Evolutionary conservation across 2,329 filamentous ascomycete genomes (phyloP), one percentile per base, ranked within the genome.

Genomic region (Onygena corvina): DNA sequence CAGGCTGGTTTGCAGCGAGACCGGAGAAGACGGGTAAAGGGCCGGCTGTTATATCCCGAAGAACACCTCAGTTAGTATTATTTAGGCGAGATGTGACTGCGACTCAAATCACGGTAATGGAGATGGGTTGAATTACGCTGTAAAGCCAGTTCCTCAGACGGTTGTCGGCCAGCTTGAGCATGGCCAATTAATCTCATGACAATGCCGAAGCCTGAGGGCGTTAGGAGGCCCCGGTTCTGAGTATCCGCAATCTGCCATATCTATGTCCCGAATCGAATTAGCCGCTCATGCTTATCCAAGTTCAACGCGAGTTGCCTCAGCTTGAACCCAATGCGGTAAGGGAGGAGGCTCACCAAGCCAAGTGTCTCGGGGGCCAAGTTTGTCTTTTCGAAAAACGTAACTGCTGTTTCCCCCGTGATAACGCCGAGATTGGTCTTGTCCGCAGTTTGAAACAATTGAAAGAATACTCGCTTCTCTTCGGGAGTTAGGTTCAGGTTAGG

Each of bases 221-320:
- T 95, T 57, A 98, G 74, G 58, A 96, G 84, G 47, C 92, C 92
- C 56, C 89, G 81, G 71, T 98, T 98, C 71, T 96, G 90, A 57
- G 80, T 88, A 71, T 98, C 92, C 58, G 92, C 90, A 65, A 98
- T 92, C 71, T 96, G 90, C 92, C 92, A 98, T 76, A 98, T 96
- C 85, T 94, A 67, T 52, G 56, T 23, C 35, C n/a, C n/a, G n/a
- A n/a, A n/a, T 21, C 7, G 5, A n/a, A 18, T 46, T 33, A 46
- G 42, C 42, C 30, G 14, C 30, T n/a, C 30, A 11, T 33, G 9
- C 9, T n/a, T n/a, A 1, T 2, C 5, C 8, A 18, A 8, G 12
- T 7, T 14, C n/a, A 12, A 14, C 25, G 20, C 20, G 23, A 30
- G 3, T 9, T 9, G 11, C 12, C 29, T 1, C 9, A 8, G 25